These are phyloP conservation scores for Starmerella floris DNA, from an alignment of 805 yeast genomes.

Conservation along the genomic window DNA sequence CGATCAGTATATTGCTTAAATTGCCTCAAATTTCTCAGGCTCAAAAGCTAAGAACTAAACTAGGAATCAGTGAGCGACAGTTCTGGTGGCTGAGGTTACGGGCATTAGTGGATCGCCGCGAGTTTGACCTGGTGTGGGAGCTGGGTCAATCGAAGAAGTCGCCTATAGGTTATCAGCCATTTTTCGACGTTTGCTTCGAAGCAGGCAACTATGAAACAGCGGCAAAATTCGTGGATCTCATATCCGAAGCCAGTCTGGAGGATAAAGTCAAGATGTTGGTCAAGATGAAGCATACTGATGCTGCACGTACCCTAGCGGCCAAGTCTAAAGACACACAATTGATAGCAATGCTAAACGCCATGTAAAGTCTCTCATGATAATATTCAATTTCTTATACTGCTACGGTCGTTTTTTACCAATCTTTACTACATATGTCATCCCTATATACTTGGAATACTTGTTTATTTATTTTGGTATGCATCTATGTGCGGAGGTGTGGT, in stretches of 20 bases:
- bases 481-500: no score
- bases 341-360: background rate
- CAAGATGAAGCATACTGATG: conserved; percentile 29
- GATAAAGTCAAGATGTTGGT: conserved; percentile 38
- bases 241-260: conserved; percentile 34
- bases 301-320: conserved; percentile 26
- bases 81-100: conserved; percentile 42
- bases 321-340: conserved; percentile 21
- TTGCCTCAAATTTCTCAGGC: conserved; percentile 41
- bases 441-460: background rate
- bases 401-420: background rate
- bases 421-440: background rate
- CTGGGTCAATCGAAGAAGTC: conserved; percentile 42
- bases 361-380: no score
- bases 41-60: conserved; percentile 36
- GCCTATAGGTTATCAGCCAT: conserved; percentile 58
- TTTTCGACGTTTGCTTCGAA: conserved; percentile 41
- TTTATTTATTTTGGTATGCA: background rate
- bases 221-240: conserved; percentile 42
- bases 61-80: conserved; percentile 45
- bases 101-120: conserved; percentile 34
- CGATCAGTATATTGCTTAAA: conserved; percentile 35
- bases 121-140: conserved; percentile 44
- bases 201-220: conserved; percentile 50
- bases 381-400: no score